These are phyloP conservation scores for Yamadazyma sp. DNA, from an alignment of 1,139 yeast genomes.

Conservation along the genomic window DNA sequence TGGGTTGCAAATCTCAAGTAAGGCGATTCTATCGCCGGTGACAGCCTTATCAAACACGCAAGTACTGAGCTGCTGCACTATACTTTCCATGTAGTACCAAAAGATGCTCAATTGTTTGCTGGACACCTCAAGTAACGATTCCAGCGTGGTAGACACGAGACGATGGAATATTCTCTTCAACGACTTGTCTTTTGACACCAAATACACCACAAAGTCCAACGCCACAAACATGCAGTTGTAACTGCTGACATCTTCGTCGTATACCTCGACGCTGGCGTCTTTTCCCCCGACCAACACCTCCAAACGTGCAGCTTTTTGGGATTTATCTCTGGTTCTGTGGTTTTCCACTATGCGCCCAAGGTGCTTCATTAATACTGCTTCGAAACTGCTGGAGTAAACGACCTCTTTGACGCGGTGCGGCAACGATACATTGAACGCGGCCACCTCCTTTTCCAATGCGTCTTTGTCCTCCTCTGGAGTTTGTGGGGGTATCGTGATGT, in stretches of 20 bases:
- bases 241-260: background rate
- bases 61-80: slow-evolving; percentile 21
- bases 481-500: slow-evolving; percentile 3
- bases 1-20: slow-evolving; percentile 40
- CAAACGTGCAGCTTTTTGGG: background rate
- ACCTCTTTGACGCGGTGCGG: slow-evolving; percentile 6
- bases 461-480: slow-evolving; percentile 3
- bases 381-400: slow-evolving; percentile 5
- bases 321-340: background rate
- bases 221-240: slow-evolving; percentile 2
- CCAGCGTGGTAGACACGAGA: slow-evolving; percentile 6
- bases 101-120: slow-evolving; percentile 13
- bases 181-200: slow-evolving; percentile 1
- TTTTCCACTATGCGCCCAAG: slow-evolving; percentile 3
- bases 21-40: slow-evolving; percentile 38
- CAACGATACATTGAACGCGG: slow-evolving; percentile 6
- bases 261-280: background rate
- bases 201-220: slow-evolving; percentile 6
- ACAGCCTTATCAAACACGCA: slow-evolving; percentile 28
- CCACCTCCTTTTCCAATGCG: background rate
- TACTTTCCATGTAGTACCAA: slow-evolving; percentile 41
- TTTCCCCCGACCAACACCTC: background rate
- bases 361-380: background rate
- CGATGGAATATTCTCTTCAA: slow-evolving; percentile 10
- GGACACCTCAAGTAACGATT: slow-evolving; percentile 6